These are phyloP conservation scores for Singerocomus inundabilis DNA, from an alignment of 1,284 basidiomycete species.

Conservation along the genomic window DNA sequence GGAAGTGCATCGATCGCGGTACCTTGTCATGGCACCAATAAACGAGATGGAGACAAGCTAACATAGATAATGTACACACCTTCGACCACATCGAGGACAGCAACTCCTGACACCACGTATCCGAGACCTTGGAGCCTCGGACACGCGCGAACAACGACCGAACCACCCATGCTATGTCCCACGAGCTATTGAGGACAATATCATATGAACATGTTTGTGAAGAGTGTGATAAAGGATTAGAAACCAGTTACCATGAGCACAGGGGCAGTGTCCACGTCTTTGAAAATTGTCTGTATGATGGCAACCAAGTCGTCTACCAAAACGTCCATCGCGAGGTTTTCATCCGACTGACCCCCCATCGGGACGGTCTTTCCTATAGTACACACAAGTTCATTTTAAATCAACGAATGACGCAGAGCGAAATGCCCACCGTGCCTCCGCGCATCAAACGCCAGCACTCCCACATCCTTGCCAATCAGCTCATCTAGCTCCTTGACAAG, in stretches of 20 bases:
- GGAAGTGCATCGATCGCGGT: conserved; percentile 92
- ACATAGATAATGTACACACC: conserved; percentile 44
- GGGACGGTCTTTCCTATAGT: conserved; percentile 60
- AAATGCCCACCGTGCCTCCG: conserved; percentile 78
- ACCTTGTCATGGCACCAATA: conserved; percentile 45
- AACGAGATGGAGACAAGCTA: not conserved
- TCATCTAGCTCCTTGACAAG: conserved; percentile 76
- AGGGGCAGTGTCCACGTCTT: conserved; percentile 61
- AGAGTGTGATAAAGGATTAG: not conserved
- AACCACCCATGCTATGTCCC: conserved; percentile 91
- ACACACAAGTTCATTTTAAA: not conserved
- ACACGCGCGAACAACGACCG: conserved; percentile 75
- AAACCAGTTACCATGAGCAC: conserved; percentile 59
- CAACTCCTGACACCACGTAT: conserved; percentile 79
- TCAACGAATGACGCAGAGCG: not conserved
- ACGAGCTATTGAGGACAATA: conserved; percentile 53
- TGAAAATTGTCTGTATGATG: conserved; percentile 68
- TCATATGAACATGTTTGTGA: not conserved
- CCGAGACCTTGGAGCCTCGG: conserved; percentile 63
- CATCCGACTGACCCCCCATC: conserved; percentile 40
- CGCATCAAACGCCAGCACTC: conserved; percentile 83
- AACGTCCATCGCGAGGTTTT: conserved; percentile 72
- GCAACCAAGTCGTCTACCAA: conserved; percentile 72
- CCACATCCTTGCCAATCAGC: conserved; percentile 69
- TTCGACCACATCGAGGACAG: conserved; percentile 95